These are phyloP conservation scores for Magnolia changhungtana DNA, from an alignment of 164 flowering plant genomes.

Conservation along the genomic window DNA sequence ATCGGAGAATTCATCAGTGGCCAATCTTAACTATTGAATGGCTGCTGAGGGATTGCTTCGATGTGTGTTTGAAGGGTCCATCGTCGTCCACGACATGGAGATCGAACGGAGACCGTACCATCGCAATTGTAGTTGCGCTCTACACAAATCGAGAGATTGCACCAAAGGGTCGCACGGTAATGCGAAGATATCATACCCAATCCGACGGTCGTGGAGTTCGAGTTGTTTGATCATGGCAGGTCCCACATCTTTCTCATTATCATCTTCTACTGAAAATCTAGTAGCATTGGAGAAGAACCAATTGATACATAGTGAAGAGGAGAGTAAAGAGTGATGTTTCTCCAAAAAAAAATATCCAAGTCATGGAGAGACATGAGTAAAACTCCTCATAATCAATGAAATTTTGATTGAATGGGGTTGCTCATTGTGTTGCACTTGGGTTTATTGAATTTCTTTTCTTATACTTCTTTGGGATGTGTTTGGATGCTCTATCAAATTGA, in stretches of 20 bases:
- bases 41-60: slow-evolving; percentile 4
- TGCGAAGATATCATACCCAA: slow-evolving; percentile 1
- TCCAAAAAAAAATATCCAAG: too few relatives aligned
- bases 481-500: too few relatives aligned
- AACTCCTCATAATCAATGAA: too few relatives aligned
- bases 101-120: slow-evolving; percentile 39
- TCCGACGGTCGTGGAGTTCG: background rate
- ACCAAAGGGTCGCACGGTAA: background rate
- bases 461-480: too few relatives aligned
- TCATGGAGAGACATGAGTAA: too few relatives aligned
- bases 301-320: background rate
- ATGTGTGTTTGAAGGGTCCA: slow-evolving; percentile 14
- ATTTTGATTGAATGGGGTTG: too few relatives aligned
- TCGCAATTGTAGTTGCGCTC: slow-evolving; percentile 31
- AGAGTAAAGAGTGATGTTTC: background rate
- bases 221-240: background rate
- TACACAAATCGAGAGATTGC: slow-evolving; percentile 23
- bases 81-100: slow-evolving; percentile 23
- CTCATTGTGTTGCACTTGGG: too few relatives aligned
- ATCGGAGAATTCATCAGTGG: background rate
- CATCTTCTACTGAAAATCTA: background rate
- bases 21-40: background rate
- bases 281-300: background rate
- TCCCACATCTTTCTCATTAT: background rate
- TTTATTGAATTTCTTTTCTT: too few relatives aligned